These are phyloP conservation scores for Forsythia viridissima DNA, from an alignment of 257 asterid species.

Conservation along the genomic window DNA sequence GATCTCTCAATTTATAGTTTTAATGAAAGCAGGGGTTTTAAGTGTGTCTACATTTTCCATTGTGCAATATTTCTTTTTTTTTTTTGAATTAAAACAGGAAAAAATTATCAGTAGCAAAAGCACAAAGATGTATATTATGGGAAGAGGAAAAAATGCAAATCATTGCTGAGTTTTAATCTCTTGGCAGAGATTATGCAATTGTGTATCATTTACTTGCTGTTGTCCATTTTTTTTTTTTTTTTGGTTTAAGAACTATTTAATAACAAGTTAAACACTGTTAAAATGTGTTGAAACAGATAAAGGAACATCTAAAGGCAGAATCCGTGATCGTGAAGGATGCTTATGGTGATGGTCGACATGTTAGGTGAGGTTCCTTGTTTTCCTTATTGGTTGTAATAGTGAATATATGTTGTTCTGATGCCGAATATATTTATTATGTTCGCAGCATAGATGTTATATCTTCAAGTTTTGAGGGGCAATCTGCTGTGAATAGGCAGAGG, in stretches of 20 bases:
- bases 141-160: not conserved
- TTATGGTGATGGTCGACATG: constrained; percentile 98
- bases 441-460: constrained; percentile 86
- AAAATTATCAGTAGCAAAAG: not conserved
- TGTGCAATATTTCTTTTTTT: not conserved
- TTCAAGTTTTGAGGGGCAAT: constrained; percentile 85
- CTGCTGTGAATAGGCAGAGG: constrained; percentile 92
- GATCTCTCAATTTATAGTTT: not conserved
- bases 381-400: not conserved
- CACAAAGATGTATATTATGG: not conserved
- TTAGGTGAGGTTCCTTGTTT: constrained; percentile 52
- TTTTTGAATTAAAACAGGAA: not conserved
- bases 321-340: constrained; percentile 80
- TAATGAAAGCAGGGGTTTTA: not conserved
- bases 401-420: not conserved
- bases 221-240: not conserved
- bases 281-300: constrained; percentile 56
- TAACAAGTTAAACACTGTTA: constrained; percentile 10
- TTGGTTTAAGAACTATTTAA: constrained; percentile 6
- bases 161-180: not conserved
- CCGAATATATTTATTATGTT: not conserved
- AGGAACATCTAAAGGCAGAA: constrained; percentile 82
- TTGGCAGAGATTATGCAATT: not conserved
- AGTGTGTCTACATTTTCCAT: not conserved
- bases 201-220: not conserved